Evolutionary conservation across 176 grass and related monocot species (phyloP), one percentile per base, ranked within the genome.

Genomic region (Avena sativa): DNA sequence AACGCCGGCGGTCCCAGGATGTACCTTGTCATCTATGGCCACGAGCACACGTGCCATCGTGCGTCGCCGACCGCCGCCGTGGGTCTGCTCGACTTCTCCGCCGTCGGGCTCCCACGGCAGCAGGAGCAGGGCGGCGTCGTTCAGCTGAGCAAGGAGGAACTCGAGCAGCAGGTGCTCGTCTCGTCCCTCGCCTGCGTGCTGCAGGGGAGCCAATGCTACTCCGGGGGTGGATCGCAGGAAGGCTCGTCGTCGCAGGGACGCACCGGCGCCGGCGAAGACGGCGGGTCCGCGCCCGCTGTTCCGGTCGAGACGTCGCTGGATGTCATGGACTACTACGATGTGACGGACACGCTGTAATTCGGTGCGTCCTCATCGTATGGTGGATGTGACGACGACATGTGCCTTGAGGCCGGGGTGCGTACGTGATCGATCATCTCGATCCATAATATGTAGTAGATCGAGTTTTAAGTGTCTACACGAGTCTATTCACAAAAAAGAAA

Each of bases 1-100:
- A 3, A 38, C 32, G 32, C 32, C 89, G 79, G 60, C 34, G 76
- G 91, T 28, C 87, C 66, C 17, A 64, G 84, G 17, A 26, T 52
- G 79, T 93, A 58, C 86, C 47, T 1, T 19, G 91, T 91, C 63
- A 51, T 83, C 84, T 91, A 93, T 89, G 70, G 75, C 86, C 58
- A 89, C 59, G 80, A 91, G 15, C 93, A 95, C 89, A 86, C 86
- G 12, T 95, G 93, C 84, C 38, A 86, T 61, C 48, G 5, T 25
- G 1, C 26, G 8, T 8, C 61, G 57, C 13, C 52, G 36, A 43
- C 40, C 5, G 17, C 81, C 36, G 19, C 66, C 30, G n/a, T 32
- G 34, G 4, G 8, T 0, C 1, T 1, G 25, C 43, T 61, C 21
- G 74, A 40, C 74, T 21, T 40, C 38, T 61, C 63, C 7, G 11